Conservation (phyloP, 176 grass and related monocot species). For the Lolium multiflorum region DNA sequence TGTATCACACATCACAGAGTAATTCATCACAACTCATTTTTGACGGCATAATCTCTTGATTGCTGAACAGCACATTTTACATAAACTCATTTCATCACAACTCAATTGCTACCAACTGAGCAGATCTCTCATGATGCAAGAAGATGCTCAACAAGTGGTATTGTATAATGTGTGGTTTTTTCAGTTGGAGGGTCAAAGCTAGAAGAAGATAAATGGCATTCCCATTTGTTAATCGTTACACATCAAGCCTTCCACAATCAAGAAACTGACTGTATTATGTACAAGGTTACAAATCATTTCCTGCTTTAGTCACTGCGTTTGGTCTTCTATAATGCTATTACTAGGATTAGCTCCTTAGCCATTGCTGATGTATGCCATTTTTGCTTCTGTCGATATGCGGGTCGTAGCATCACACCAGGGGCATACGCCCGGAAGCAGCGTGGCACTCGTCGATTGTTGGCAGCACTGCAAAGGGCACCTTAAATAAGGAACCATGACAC, state of each 20-base stretch:
- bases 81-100: not conserved
- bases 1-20: not conserved
- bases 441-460: not conserved
- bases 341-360: constrained; percentile 6
- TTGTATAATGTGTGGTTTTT: constrained; percentile 28
- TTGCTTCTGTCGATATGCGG: not conserved
- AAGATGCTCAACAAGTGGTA: not conserved
- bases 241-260: constrained; percentile 26
- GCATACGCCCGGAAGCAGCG: too few relatives aligned
- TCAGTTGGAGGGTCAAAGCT: too few relatives aligned
- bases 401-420: not conserved
- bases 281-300: constrained; percentile 43
- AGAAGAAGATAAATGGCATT: not conserved
- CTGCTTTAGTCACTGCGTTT: constrained; percentile 17
- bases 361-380: not conserved
- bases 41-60: not conserved
- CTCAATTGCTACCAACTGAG: not conserved
- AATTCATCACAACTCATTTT: not conserved
- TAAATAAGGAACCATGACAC: not conserved
- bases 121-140: constrained; percentile 2
- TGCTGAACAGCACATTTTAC: not conserved
- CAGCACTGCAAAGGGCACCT: not conserved
- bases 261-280: constrained; percentile 55
- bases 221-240: not conserved
- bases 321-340: constrained; percentile 15